A percentile compares a stretch with the other conserved stretches of the same genome.
phyloP scores from a whole-genome alignment of 371 early-diverging fungal genomes.

The Lichtheimia ornata region DNA sequence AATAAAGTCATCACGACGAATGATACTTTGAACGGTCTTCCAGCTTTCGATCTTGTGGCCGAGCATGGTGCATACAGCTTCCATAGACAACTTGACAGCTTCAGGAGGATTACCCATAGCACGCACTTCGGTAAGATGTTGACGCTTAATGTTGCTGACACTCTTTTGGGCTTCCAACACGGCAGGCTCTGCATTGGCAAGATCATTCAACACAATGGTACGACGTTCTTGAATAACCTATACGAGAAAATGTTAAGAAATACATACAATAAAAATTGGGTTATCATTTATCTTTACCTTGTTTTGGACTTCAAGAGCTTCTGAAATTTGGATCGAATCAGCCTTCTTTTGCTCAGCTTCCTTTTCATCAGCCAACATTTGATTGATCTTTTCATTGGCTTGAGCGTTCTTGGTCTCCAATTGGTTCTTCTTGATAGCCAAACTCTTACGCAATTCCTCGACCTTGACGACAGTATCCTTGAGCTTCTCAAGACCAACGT shows the following conservation, averaged over 20 bases:
- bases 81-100: constrained; percentile 96
- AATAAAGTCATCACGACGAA: constrained; percentile 98
- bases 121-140: constrained; percentile 98
- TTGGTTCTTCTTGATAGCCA: constrained; percentile 87
- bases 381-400: constrained; percentile 95
- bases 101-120: constrained; percentile 98
- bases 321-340: constrained; percentile 80
- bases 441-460: constrained; percentile 87
- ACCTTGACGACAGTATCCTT: constrained; percentile 96
- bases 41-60: constrained; percentile 86
- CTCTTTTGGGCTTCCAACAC: constrained; percentile 95
- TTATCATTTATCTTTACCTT: constrained; percentile 24
- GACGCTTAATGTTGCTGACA: constrained; percentile 94
- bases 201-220: constrained; percentile 82
- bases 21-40: constrained; percentile 87
- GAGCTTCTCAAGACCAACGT: constrained; percentile 96
- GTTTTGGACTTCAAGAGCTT: constrained; percentile 78
- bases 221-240: constrained; percentile 82
- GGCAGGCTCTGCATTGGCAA: constrained; percentile 96
- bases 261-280: no score
- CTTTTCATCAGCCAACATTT: constrained; percentile 96
- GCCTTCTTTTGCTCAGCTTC: constrained; percentile 93
- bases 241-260: neutral
- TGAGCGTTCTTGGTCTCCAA: constrained; percentile 87
- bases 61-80: constrained; percentile 94